Conservation (phyloP, 345 rosid species). For the Lumnitzera racemosa region DNA sequence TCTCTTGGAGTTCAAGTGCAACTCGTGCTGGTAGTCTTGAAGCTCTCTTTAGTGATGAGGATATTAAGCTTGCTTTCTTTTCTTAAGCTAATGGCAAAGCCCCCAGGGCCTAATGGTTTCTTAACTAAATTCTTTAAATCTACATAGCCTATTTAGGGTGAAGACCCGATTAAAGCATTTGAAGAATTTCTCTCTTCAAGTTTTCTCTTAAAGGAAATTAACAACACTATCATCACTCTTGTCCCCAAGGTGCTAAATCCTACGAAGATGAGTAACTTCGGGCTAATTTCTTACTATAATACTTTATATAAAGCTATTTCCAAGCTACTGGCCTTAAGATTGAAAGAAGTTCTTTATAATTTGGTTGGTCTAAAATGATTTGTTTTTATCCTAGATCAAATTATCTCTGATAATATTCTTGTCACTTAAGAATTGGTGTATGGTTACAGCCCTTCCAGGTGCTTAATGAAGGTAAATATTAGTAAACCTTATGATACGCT, state of each 20-base stretch:
- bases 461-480: background rate
- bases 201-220: background rate
- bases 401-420: too few relatives aligned
- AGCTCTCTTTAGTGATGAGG: background rate
- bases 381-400: too few relatives aligned
- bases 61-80: background rate
- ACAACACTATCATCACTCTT: background rate
- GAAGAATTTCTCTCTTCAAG: background rate
- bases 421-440: background rate
- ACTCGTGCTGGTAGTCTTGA: background rate
- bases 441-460: background rate
- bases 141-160: background rate
- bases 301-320: too few relatives aligned
- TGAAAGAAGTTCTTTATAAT: background rate
- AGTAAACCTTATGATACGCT: background rate
- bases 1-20: too few relatives aligned
- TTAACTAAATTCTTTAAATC: background rate
- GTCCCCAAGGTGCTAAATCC: background rate
- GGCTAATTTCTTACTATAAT: constrained; percentile 1
- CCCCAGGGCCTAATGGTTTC: background rate
- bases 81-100: constrained; percentile 1
- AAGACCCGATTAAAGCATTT: background rate
- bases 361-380: background rate
- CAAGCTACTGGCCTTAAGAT: background rate
- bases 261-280: background rate